Percentiles rank a stretch among this genome's conserved stretches.
These are phyloP conservation scores for Colletotrichum tabaci DNA, from an alignment of 2,329 filamentous ascomycete species.

Conservation along the genomic window DNA sequence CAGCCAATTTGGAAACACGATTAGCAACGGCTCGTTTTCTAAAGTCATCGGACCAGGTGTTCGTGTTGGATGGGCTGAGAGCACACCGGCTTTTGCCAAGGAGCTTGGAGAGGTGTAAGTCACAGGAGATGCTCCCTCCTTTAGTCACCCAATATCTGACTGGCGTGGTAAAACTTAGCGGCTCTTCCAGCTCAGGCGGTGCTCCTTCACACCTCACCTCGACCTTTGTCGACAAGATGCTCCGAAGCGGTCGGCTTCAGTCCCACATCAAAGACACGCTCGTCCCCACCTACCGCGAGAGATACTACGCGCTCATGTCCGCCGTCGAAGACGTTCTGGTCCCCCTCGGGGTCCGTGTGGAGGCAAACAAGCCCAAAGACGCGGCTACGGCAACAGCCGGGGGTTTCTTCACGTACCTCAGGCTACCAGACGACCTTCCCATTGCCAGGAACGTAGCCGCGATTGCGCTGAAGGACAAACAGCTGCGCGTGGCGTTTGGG, in stretches of 20 bases:
- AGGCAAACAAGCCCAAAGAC: neutral
- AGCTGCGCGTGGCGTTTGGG: slow-evolving; percentile 78
- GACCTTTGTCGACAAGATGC: slow-evolving; percentile 42
- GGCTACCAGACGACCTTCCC: slow-evolving; percentile 58
- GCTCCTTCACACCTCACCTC: slow-evolving; percentile 48
- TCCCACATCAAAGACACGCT: slow-evolving; percentile 43
- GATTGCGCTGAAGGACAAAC: slow-evolving; percentile 72
- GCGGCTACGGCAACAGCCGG: slow-evolving; percentile 52
- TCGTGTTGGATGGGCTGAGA: slow-evolving; percentile 89
- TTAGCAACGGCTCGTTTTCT: slow-evolving; percentile 93
- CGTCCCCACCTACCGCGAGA: slow-evolving; percentile 43
- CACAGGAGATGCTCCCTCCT: no score
- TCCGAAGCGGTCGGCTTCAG: slow-evolving; percentile 42
- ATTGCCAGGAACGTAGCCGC: slow-evolving; percentile 54
- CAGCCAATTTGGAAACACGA: slow-evolving; percentile 79
- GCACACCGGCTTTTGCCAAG: slow-evolving; percentile 66
- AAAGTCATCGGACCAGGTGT: slow-evolving; percentile 88
- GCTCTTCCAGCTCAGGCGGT: slow-evolving; percentile 23
- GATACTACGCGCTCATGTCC: slow-evolving; percentile 43
- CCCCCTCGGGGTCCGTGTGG: slow-evolving; percentile 20
- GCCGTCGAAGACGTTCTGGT: slow-evolving; percentile 42
- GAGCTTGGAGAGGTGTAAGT: slow-evolving; percentile 68
- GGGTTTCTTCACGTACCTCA: slow-evolving; percentile 77
- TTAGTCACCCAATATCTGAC: no score
- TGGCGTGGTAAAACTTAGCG: neutral